These are phyloP conservation scores for Coemansia sp. DNA, from an alignment of 192 early-diverging fungal genomes.

Conservation along the genomic window DNA sequence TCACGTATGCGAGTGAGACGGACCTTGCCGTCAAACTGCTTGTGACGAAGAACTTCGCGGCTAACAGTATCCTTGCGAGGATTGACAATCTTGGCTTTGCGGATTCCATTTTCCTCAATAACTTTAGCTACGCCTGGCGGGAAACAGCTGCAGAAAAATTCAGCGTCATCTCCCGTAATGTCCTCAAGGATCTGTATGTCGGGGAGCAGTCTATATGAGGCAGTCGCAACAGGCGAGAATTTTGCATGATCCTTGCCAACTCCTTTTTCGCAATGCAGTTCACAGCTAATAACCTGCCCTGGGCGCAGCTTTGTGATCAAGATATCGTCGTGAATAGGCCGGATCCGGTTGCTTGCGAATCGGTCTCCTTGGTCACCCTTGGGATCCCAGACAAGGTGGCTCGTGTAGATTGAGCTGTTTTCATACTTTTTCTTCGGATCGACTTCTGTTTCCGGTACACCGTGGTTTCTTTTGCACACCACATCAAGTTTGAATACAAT, in stretches of 20 bases:
- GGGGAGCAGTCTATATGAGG: conserved; percentile 92
- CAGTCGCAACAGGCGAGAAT: conserved; percentile 95
- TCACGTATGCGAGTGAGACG: conserved; percentile 87
- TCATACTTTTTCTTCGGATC: conserved; percentile 75
- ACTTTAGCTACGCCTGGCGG: conserved; percentile 83
- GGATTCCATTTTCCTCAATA: conserved; percentile 64
- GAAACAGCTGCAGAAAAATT: conserved; percentile 86
- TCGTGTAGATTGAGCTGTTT: conserved; percentile 74
- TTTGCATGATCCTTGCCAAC: conserved; percentile 96
- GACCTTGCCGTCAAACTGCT: conserved; percentile 91
- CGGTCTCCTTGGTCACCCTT: conserved; percentile 82
- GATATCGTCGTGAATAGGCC: conserved; percentile 89
- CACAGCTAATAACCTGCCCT: conserved; percentile 81
- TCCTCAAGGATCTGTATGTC: conserved; percentile 84
- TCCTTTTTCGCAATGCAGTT: conserved; percentile 90
- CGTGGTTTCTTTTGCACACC: conserved; percentile 66
- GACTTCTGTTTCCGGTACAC: conserved; percentile 62
- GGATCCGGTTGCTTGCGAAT: conserved; percentile 68
- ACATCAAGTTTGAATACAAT: conserved; percentile 85
- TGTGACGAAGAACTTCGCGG: conserved; percentile 89
- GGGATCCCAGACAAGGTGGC: conserved; percentile 82
- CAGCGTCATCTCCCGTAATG: conserved; percentile 80
- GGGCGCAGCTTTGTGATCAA: conserved; percentile 91
- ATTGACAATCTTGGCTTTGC: conserved; percentile 80
- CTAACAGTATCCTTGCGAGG: conserved; percentile 94